Conservation (phyloP, 164 flowering plant species). For the Vitis labrusca region DNA sequence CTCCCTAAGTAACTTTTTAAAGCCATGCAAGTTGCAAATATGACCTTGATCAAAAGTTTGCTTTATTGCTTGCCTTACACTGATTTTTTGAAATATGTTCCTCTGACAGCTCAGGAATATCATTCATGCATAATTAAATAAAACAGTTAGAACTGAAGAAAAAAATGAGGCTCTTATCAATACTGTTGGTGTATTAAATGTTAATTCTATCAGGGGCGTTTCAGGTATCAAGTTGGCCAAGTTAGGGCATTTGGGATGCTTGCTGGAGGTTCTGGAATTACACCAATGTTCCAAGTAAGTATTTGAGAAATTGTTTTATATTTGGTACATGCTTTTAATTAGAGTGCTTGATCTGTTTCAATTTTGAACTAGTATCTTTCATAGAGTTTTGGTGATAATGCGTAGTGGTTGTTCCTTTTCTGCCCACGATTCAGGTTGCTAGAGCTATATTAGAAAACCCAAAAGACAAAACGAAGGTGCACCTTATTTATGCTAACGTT, state of each 20-base stretch:
- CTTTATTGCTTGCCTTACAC: too few relatives aligned
- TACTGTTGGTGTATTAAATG: neutral
- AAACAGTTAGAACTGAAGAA: neutral
- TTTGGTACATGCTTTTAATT: neutral
- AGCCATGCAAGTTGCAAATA: too few relatives aligned
- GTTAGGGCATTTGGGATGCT: conserved; percentile 96
- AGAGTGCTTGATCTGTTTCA: neutral
- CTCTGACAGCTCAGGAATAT: neutral
- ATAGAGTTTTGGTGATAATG: neutral
- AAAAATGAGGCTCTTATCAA: neutral
- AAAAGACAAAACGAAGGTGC: conserved; percentile 74
- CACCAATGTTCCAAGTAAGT: conserved; percentile 96
- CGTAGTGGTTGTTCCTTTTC: conserved; percentile 1
- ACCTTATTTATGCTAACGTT: conserved; percentile 95
- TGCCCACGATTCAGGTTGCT: conserved; percentile 54
- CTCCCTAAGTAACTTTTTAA: too few relatives aligned
- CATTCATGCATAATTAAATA: neutral
- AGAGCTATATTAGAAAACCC: conserved; percentile 93
- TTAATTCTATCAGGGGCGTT: conserved; percentile 69
- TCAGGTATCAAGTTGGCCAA: conserved; percentile 85
- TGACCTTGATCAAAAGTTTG: too few relatives aligned
- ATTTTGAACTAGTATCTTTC: neutral
- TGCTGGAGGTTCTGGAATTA: conserved; percentile 99
- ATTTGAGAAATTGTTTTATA: neutral
- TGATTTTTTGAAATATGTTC: too few relatives aligned